A percentile compares a stretch with the other conserved stretches of the same genome.
Conservation (phyloP, 2,329 filamentous ascomycete species). For the Colletotrichum tamarilloi region DNA sequence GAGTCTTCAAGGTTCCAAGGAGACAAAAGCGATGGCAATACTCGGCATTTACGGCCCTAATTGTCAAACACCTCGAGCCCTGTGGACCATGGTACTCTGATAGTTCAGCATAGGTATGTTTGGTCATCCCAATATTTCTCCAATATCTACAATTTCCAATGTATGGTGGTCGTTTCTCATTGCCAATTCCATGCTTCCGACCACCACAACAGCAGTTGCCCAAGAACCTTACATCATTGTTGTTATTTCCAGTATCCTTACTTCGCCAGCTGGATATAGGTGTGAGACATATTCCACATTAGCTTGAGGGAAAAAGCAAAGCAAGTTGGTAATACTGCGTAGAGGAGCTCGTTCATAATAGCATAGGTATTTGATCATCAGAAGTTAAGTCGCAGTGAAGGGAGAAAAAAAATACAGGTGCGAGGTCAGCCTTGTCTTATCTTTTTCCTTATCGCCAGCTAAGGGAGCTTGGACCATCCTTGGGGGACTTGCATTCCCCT, state of each 20-base stretch:
- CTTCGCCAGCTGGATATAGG: neutral
- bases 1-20: neutral
- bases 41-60: neutral
- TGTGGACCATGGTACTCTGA: neutral
- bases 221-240: neutral
- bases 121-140: neutral
- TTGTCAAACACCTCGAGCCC: neutral
- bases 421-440: slow-evolving; percentile 31
- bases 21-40: neutral
- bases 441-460: slow-evolving; percentile 21
- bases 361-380: neutral
- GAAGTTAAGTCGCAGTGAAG: neutral
- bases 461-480: slow-evolving; percentile 23
- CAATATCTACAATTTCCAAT: neutral
- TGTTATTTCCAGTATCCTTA: neutral
- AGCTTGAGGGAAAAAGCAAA: slow-evolving; percentile 40
- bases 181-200: neutral
- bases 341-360: too few relatives aligned
- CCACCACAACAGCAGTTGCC: neutral
- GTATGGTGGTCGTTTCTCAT: neutral
- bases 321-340: slow-evolving; percentile 65
- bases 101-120: neutral
- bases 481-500: neutral
- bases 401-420: neutral
- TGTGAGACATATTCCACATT: neutral